These are phyloP conservation scores for Butyriboletus loyo DNA, from an alignment of 768 basidiomycete genomes.

Conservation along the genomic window DNA sequence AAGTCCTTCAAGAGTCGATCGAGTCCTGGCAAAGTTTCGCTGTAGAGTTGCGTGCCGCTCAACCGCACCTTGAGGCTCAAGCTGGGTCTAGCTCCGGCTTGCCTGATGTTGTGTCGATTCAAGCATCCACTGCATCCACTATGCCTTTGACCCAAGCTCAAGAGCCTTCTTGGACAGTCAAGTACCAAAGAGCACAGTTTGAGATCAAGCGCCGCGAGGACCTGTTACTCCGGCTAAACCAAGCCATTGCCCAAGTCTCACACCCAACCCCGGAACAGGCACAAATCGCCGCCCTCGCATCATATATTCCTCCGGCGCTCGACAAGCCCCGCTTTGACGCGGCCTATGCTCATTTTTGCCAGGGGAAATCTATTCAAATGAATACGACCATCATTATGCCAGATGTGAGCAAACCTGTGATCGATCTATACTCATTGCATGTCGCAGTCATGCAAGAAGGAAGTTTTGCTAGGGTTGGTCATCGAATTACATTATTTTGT, in stretches of 20 bases:
- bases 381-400: conserved; percentile 31
- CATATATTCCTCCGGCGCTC: conserved; percentile 28
- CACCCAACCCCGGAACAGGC: conserved; percentile 25
- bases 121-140: neutral
- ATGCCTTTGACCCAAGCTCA: conserved; percentile 6
- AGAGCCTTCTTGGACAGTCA: conserved; percentile 20
- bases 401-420: conserved; percentile 21
- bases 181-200: conserved; percentile 24
- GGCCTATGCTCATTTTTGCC: conserved; percentile 28
- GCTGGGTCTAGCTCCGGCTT: neutral
- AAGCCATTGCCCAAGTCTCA: conserved; percentile 24
- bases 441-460: conserved; percentile 33
- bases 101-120: neutral
- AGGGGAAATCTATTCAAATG: conserved; percentile 23
- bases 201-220: conserved; percentile 33
- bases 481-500: neutral
- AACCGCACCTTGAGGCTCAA: conserved; percentile 12
- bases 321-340: conserved; percentile 28
- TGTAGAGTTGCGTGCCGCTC: conserved; percentile 17
- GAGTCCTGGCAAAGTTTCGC: conserved; percentile 19
- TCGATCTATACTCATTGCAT: conserved; percentile 31
- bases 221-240: conserved; percentile 25
- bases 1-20: conserved; percentile 27
- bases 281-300: conserved; percentile 24
- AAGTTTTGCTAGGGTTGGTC: conserved; percentile 27